A percentile compares a stretch with the other conserved stretches of the same genome.
phyloP scores from a whole-genome alignment of 2,329 filamentous ascomycete genomes.

The Colletotrichum caudatum region DNA sequence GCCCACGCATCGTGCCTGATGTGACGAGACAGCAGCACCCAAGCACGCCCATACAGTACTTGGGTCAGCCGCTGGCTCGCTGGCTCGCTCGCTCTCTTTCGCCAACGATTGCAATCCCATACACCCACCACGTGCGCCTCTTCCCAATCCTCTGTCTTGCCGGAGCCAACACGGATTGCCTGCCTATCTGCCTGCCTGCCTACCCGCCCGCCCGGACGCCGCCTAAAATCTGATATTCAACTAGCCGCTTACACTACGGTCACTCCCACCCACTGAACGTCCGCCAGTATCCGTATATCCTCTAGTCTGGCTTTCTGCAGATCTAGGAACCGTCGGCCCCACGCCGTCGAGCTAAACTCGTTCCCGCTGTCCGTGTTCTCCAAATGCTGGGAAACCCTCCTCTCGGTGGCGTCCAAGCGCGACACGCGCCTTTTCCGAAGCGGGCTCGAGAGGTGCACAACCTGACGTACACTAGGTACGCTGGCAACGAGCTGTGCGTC shows the following conservation, averaged over 20 bases:
- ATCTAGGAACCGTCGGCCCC: conserved; percentile 39
- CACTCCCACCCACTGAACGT: neutral
- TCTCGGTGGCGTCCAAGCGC: neutral
- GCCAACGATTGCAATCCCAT: neutral
- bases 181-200: too few species aligned
- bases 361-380: conserved; percentile 4
- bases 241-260: neutral
- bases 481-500: neutral
- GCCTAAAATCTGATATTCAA: conserved; percentile 10
- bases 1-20: neutral
- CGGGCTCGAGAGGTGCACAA: conserved; percentile 1
- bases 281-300: neutral
- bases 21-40: neutral
- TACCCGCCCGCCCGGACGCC: neutral
- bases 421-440: conserved; percentile 10
- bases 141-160: conserved; percentile 22
- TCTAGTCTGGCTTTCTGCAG: conserved; percentile 9
- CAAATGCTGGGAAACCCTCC: neutral
- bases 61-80: neutral
- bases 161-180: conserved; percentile 11
- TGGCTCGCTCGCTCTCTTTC: neutral
- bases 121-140: neutral
- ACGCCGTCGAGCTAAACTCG: conserved; percentile 23
- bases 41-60: neutral
- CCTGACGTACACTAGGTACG: too few species aligned